A percentile compares a stretch with the other conserved stretches of the same genome.
phyloP scores from a whole-genome alignment of 306 rosid species.

The Castanospermum australe region DNA sequence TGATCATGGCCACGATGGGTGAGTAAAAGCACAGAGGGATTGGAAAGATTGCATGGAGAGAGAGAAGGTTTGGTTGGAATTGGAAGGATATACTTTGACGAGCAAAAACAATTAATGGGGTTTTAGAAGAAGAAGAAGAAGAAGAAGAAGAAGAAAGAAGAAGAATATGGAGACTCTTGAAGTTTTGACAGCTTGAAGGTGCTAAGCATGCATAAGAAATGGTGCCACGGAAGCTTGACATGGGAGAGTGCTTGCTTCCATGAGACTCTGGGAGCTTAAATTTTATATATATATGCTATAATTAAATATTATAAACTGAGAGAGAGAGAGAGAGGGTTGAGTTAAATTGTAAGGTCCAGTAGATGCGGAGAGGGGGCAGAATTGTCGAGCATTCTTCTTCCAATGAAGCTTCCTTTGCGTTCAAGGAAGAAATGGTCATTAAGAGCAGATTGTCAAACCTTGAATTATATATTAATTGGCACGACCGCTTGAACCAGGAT shows the following conservation, averaged over 20 bases:
- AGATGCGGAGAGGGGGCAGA: constrained; percentile 62
- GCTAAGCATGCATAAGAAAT: constrained; percentile 52
- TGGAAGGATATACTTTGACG: neutral
- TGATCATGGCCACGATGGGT: constrained; percentile 38
- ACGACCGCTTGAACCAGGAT: constrained; percentile 15
- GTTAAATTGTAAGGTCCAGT: constrained; percentile 43
- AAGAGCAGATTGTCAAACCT: constrained; percentile 69
- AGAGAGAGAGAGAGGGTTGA: neutral
- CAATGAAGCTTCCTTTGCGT: constrained; percentile 92
- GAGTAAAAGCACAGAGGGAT: constrained; percentile 38
- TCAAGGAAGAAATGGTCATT: constrained; percentile 64
- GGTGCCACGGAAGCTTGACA: constrained; percentile 54
- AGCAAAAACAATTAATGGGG: constrained; percentile 15
- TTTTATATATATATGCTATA: constrained; percentile 15
- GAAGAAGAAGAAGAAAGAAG: no score
- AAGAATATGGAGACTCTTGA: constrained; percentile 21
- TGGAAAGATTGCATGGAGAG: constrained; percentile 61
- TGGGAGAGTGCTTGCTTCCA: constrained; percentile 66
- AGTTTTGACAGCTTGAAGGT: constrained; percentile 57
- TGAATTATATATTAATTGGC: constrained; percentile 39
- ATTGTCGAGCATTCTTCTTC: constrained; percentile 73
- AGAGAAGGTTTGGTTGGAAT: neutral
- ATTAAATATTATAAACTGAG: constrained; percentile 16
- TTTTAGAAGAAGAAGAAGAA: constrained; percentile 26
- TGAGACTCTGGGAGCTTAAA: constrained; percentile 39